Conservation (phyloP, 306 rosid species). For the Quercus glauca region DNA sequence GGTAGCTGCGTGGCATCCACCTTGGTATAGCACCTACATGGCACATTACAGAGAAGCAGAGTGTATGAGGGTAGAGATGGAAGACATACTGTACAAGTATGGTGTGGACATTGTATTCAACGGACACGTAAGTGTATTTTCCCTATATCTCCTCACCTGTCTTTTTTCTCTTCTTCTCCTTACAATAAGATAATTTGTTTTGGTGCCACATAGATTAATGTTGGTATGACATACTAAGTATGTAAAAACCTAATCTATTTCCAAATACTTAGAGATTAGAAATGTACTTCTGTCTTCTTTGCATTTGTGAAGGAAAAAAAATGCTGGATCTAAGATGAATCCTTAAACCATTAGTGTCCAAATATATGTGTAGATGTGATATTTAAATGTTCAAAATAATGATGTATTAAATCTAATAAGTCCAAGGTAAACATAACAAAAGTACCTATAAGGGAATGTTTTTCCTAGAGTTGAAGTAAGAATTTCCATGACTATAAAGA, state of each 20-base stretch:
- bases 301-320: not conserved
- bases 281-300: not conserved
- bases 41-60: conserved; percentile 90
- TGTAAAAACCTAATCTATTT: not conserved
- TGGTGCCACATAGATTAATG: not conserved
- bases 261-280: not conserved
- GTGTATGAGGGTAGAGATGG: conserved; percentile 87
- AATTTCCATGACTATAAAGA: not conserved
- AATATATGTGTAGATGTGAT: not conserved
- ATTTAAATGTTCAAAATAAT: not conserved
- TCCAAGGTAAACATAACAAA: not conserved
- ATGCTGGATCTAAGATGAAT: not conserved
- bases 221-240: not conserved
- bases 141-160: not conserved
- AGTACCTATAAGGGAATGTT: not conserved
- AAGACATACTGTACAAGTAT: conserved; percentile 63
- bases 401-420: not conserved
- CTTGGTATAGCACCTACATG: conserved; percentile 89
- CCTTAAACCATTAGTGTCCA: not conserved
- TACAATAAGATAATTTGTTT: not conserved
- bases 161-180: too few relatives aligned
- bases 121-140: conserved; percentile 65
- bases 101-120: conserved; percentile 81
- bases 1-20: conserved; percentile 85
- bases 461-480: not conserved